phyloP scores from a whole-genome alignment of 345 rosid genomes.

The Euphorbia lathyris region DNA sequence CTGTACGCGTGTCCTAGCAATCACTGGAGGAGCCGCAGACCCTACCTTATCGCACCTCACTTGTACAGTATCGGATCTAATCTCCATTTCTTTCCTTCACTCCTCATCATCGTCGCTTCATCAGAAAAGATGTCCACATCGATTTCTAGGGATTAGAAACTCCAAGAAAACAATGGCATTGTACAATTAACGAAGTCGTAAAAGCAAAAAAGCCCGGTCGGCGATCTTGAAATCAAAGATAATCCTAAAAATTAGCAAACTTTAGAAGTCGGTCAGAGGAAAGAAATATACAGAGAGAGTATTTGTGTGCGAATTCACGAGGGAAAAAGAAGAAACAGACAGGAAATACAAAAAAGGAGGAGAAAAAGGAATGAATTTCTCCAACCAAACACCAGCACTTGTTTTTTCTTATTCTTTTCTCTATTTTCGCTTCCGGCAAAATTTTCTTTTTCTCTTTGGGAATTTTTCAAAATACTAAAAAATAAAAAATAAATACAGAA shows the following conservation, averaged over 20 bases:
- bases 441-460: neutral
- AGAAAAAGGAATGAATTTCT: neutral
- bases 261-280: neutral
- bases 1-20: constrained; percentile 64
- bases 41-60: constrained; percentile 59
- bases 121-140: constrained; percentile 25
- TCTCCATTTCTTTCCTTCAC: constrained; percentile 63
- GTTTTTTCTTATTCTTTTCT: neutral
- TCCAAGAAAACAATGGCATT: constrained; percentile 8
- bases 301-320: neutral
- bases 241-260: too few species aligned
- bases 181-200: neutral
- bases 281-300: neutral
- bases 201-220: neutral
- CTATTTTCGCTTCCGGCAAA: constrained; percentile 9
- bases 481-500: neutral
- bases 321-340: neutral
- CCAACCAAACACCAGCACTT: neutral
- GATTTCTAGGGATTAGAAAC: neutral
- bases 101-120: constrained; percentile 68
- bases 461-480: neutral
- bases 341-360: neutral
- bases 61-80: constrained; percentile 65
- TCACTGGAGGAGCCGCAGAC: constrained; percentile 33
- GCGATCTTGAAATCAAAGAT: neutral